These are phyloP conservation scores for Lippia alba DNA, from an alignment of 305 asterid species.

Conservation along the genomic window DNA sequence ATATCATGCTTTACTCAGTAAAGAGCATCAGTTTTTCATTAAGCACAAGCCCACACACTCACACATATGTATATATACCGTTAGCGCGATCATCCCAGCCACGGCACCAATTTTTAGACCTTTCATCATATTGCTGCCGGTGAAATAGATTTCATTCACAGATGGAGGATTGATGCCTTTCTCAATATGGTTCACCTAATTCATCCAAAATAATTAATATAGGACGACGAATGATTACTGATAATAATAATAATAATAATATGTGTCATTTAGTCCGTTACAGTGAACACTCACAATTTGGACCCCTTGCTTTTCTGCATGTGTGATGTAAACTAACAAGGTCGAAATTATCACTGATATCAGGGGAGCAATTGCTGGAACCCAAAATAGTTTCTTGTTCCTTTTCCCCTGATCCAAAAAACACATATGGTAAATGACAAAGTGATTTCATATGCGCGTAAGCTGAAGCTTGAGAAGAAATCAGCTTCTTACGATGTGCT, in stretches of 20 bases:
- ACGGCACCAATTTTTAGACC: slow-evolving; percentile 66
- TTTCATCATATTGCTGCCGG: slow-evolving; percentile 51
- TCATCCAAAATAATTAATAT: neutral
- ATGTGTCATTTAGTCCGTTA: too few relatives aligned
- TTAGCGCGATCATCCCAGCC: slow-evolving; percentile 68
- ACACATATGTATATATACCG: slow-evolving; percentile 38
- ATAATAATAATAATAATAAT: neutral
- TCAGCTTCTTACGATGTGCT: slow-evolving; percentile 47
- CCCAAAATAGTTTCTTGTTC: slow-evolving; percentile 41
- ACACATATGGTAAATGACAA: neutral
- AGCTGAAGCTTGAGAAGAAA: neutral
- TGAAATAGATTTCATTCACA: slow-evolving; percentile 47
- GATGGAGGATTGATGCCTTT: slow-evolving; percentile 68
- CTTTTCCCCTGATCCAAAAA: slow-evolving; percentile 34
- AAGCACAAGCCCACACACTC: neutral
- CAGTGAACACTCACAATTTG: slow-evolving; percentile 49
- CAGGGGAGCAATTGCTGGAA: slow-evolving; percentile 42
- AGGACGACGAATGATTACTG: neutral
- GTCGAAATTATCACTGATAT: slow-evolving; percentile 42
- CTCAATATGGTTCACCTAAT: slow-evolving; percentile 58
- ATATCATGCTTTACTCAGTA: neutral
- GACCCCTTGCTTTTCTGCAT: slow-evolving; percentile 45
- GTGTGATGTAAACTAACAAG: slow-evolving; percentile 41
- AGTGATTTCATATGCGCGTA: too few relatives aligned
- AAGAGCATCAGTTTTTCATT: neutral